Evolutionary conservation across 2,329 filamentous ascomycete genomes (phyloP).

Genomic region (Pseudocercospora cruenta): DNA sequence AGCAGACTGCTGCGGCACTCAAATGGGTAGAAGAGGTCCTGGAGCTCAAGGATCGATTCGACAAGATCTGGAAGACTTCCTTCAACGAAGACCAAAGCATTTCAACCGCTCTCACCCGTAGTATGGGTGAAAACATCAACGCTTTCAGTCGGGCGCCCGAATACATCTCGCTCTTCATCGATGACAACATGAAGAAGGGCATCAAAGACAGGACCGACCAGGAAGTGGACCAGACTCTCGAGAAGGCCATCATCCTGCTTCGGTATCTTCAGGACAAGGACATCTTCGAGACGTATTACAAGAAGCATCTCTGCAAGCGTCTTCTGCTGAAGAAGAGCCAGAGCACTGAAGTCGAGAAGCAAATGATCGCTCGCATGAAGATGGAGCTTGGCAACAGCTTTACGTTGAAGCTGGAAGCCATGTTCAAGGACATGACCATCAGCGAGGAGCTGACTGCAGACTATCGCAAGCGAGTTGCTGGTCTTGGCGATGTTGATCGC

Average conservation of each 20-base stretch:
- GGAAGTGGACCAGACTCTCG: conserved; percentile 80
- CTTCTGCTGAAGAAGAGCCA: conserved; percentile 87
- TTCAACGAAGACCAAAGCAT: conserved; percentile 77
- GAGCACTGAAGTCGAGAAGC: conserved; percentile 88
- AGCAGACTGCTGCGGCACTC: conserved; percentile 83
- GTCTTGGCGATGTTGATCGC: conserved; percentile 58
- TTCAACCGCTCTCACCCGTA: conserved; percentile 80
- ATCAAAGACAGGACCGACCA: conserved; percentile 89
- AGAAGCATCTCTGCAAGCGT: conserved; percentile 89
- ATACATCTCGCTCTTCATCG: conserved; percentile 93
- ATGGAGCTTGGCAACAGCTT: conserved; percentile 93
- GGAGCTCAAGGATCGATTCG: conserved; percentile 84
- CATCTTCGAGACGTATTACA: conserved; percentile 95
- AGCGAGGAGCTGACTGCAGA: conserved; percentile 79
- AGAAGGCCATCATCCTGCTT: conserved; percentile 86
- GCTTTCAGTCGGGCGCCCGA: conserved; percentile 81
- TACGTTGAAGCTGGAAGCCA: conserved; percentile 88
- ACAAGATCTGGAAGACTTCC: conserved; percentile 72
- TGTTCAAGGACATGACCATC: conserved; percentile 95
- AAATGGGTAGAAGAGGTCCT: conserved; percentile 95
- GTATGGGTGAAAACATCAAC: conserved; percentile 93
- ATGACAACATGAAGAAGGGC: conserved; percentile 92
- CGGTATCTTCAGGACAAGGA: conserved; percentile 91
- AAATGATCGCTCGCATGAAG: conserved; percentile 97
- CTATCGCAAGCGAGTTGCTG: conserved; percentile 73